Conservation (phyloP, 257 asterid genomes). For the Nicotiana tomentosiformis region DNA sequence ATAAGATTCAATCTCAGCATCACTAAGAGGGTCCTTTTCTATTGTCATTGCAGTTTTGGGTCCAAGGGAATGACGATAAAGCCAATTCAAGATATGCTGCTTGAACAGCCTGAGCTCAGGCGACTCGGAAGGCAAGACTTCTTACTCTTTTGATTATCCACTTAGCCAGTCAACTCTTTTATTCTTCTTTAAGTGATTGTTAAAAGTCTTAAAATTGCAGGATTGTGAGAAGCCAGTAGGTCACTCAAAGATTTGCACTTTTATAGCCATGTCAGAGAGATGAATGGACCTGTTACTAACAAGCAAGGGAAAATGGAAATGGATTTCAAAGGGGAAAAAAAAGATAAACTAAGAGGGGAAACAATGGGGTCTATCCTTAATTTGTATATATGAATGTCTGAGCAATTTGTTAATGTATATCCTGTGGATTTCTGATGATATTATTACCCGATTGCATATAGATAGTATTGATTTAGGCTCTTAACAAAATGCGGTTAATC, state of each 20-base stretch:
- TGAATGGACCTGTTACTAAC: not conserved
- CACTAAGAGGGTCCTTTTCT: not conserved
- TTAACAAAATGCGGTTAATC: no score
- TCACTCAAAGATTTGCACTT: not conserved
- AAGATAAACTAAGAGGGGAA: not conserved
- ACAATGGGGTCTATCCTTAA: not conserved
- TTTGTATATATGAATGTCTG: not conserved
- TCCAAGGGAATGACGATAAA: slow-evolving; percentile 27
- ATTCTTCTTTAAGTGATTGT: not conserved
- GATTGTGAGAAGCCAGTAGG: slow-evolving; percentile 20
- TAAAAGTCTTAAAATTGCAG: slow-evolving; percentile 23
- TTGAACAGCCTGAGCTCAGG: slow-evolving; percentile 72
- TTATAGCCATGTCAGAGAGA: not conserved
- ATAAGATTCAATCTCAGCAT: not conserved
- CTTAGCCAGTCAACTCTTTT: not conserved
- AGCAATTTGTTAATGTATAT: not conserved
- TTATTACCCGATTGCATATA: no score
- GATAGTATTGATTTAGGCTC: no score
- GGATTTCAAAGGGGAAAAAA: not conserved
- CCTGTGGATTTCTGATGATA: not conserved
- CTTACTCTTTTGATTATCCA: not conserved
- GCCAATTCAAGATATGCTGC: slow-evolving; percentile 63
- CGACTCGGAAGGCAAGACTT: slow-evolving; percentile 55
- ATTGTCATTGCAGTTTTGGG: slow-evolving; percentile 24
- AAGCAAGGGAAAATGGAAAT: not conserved